A percentile compares a stretch with the other conserved stretches of the same genome.
Conservation (phyloP, 129 eudicot genomes). For the Dittrichia graveolens region DNA sequence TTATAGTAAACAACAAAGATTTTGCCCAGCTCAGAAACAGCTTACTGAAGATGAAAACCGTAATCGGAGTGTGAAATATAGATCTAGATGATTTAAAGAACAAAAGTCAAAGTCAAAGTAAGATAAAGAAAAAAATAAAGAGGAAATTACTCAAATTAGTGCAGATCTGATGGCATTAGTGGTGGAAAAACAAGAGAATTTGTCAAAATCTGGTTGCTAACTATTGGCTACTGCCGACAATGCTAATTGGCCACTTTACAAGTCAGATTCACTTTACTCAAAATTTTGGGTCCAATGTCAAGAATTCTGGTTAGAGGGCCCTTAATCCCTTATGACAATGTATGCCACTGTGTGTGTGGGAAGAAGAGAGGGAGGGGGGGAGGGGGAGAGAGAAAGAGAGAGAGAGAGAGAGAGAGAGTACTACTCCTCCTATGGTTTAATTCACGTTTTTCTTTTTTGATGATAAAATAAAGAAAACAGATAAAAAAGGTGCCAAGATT, state of each 20-base stretch:
- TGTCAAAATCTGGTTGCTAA: conserved; percentile 42
- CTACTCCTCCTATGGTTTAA: not conserved
- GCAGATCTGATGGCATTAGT: conserved; percentile 49
- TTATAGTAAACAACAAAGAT: conserved; percentile 6
- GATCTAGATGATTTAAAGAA: conserved; percentile 20
- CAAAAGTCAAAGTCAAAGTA: conserved; percentile 15
- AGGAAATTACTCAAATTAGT: conserved; percentile 6
- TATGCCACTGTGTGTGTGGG: not conserved
- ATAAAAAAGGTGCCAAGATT: conserved; percentile 25
- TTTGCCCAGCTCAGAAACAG: not conserved
- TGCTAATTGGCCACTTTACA: conserved; percentile 38
- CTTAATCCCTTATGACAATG: too few relatives aligned
- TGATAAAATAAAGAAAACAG: conserved; percentile 23
- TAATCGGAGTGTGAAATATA: conserved; percentile 3
- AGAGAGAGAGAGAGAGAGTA: conserved; percentile 6
- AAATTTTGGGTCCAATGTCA: conserved; percentile 23
- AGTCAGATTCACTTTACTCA: conserved; percentile 29
- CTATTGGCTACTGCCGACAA: conserved; percentile 33
- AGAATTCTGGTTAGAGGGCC: conserved; percentile 26
- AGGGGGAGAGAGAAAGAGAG: conserved; percentile 2
- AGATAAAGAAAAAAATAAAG: not conserved
- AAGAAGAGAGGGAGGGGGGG: not conserved
- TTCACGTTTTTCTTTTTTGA: conserved; percentile 20
- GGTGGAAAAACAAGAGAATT: conserved; percentile 35
- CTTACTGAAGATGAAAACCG: not conserved